Base-by-base conservation (phyloP, 2,329 filamentous ascomycete genomes). In the Colletotrichum sp. region DNA sequence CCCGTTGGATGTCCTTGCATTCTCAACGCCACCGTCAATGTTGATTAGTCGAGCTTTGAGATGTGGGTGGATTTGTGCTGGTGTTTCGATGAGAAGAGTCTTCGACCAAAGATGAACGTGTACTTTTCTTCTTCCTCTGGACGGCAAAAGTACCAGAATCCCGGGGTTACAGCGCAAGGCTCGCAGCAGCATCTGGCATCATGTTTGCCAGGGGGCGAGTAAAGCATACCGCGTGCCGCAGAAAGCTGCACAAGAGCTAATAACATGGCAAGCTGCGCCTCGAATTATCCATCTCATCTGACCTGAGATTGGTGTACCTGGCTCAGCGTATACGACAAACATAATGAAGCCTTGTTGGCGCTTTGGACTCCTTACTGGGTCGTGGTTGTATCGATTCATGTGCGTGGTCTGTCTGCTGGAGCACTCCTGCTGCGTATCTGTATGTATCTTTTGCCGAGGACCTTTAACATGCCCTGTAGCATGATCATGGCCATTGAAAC, bases 291-390 rank as follows among this genome's bases (percentile, higher is more conserved):
- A 43, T 43, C 43, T 66, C 38, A 21, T 54, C 61, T 55, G 51
- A 36, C 13, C 33, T 34, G n/a, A 34, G 67, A 70, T 62, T 73
- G 61, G 67, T 73, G 71, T 70, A 51, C 67, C 70, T 71, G 67
- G 33, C 54, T 38, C 43, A 62, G 61, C 54, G 66, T 47, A 67
- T 71, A 51, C 34, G 29, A 73, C 33, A 16, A 43, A 5, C 66
- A n/a, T 27, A 47, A 18, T 29, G 66, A 54, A 59, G 67, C 59
- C 21, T n/a, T 21, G 4, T 31, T 12, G 21, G 15, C 9, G 15
- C 16, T 43, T 15, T 18, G 24, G 47, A 57, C 31, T 64, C 47
- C 29, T 24, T 36, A 38, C 24, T 31, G n/a, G 13, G 13, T 24
- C n/a, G 12, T 29, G 18, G 47, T 27, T 55, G 47, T 24, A 33